These are phyloP conservation scores for Aspergillus sclerotioniger DNA, from an alignment of 495 filamentous ascomycete species.

Conservation along the genomic window DNA sequence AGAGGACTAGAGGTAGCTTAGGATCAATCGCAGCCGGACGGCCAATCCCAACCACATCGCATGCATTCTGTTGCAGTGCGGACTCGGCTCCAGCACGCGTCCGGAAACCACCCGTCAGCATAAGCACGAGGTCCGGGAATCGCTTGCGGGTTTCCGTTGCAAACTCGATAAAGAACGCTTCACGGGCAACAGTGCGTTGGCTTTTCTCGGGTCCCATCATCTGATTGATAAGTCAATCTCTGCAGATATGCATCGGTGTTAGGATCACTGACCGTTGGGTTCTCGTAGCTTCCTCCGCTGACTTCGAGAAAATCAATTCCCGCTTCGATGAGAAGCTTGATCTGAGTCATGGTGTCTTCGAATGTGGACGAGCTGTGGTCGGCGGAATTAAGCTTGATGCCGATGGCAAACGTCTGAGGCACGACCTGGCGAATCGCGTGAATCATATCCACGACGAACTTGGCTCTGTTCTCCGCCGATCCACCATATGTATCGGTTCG, in stretches of 20 bases:
- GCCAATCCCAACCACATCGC: constrained; percentile 58
- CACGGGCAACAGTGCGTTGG: constrained; percentile 46
- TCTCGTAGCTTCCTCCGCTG: constrained; percentile 57
- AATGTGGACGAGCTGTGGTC: constrained; percentile 49
- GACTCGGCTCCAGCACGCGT: constrained; percentile 52
- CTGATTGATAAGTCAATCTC: constrained; percentile 3
- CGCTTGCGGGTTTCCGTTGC: constrained; percentile 42
- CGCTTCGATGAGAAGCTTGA: constrained; percentile 48
- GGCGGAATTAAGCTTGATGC: constrained; percentile 62
- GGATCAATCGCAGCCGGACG: constrained; percentile 53
- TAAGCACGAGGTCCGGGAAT: constrained; percentile 45
- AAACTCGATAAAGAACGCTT: constrained; percentile 63
- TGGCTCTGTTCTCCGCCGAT: constrained; percentile 40
- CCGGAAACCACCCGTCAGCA: constrained; percentile 57
- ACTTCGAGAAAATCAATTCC: constrained; percentile 65
- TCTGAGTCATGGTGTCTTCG: constrained; percentile 52
- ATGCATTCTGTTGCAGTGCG: constrained; percentile 50
- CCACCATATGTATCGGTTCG: constrained; percentile 52
- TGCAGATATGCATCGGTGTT: no score
- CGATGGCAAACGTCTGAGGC: constrained; percentile 50
- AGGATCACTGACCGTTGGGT: constrained; percentile 37
- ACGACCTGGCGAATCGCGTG: constrained; percentile 41
- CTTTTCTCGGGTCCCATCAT: constrained; percentile 30
- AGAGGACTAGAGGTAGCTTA: constrained; percentile 44
- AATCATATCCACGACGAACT: constrained; percentile 50